These are phyloP conservation scores for Wallacemonas sp. DNA, from an alignment of 208 protist genomes.

Conservation along the genomic window DNA sequence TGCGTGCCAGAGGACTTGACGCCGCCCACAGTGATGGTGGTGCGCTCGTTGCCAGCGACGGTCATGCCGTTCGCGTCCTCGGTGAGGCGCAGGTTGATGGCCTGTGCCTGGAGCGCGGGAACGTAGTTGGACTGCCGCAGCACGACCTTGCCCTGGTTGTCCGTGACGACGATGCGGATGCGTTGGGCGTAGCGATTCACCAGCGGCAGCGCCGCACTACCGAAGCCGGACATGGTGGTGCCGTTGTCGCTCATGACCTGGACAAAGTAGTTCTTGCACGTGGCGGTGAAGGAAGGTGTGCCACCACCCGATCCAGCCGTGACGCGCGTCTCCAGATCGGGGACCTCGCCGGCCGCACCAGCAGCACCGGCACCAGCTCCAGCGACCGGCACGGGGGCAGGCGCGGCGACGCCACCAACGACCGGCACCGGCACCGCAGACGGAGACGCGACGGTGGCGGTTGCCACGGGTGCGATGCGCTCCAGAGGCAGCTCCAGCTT, in stretches of 20 bases:
- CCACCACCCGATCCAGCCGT: constrained; percentile 14
- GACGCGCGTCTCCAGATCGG: constrained; percentile 61
- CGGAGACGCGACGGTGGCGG: background rate
- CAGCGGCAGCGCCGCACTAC: constrained; percentile 40
- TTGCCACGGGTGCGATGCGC: background rate
- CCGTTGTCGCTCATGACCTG: constrained; percentile 62
- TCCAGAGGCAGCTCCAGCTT: constrained; percentile 53
- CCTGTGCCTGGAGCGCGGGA: constrained; percentile 35
- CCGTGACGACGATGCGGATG: constrained; percentile 49
- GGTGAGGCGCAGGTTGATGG: constrained; percentile 28
- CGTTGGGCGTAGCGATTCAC: constrained; percentile 47
- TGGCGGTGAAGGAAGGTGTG: constrained; percentile 47
- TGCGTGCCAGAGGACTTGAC: constrained; percentile 13
- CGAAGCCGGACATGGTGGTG: constrained; percentile 40
- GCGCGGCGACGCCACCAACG: background rate
- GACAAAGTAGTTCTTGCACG: constrained; percentile 42
- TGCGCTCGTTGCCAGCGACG: constrained; percentile 19
- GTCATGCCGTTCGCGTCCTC: constrained; percentile 35
- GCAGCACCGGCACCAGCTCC: background rate
- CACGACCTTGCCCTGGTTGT: constrained; percentile 39
- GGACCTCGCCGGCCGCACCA: constrained; percentile 9
- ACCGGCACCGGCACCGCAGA: background rate
- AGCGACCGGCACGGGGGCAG: background rate
- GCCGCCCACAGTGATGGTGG: constrained; percentile 4
- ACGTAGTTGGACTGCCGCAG: constrained; percentile 60